Conservation (phyloP, 108 stramenopile genomes). For the Fragilaria radians region DNA sequence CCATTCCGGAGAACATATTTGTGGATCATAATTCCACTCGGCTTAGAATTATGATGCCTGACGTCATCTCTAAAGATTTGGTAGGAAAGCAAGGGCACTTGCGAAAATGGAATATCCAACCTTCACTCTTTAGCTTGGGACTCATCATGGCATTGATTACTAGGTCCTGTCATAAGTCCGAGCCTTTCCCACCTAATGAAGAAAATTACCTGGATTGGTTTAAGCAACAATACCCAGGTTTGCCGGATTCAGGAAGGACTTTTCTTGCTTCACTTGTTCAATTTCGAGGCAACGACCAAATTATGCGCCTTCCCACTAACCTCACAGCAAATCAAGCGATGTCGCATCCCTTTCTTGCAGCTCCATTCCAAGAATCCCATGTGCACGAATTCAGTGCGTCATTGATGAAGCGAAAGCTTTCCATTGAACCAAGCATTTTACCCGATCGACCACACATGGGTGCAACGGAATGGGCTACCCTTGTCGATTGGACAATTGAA, state of each 20-base stretch:
- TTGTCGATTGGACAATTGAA: slow-evolving; percentile 34
- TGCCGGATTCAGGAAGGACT: background rate
- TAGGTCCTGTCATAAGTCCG: background rate
- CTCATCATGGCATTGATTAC: background rate
- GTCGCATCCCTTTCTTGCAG: background rate
- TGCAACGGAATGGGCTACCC: slow-evolving; percentile 1
- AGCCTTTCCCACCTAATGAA: background rate
- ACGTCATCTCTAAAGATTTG: background rate
- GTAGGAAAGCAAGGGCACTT: background rate
- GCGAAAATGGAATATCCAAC: background rate
- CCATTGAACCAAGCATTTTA: background rate
- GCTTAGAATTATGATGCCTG: background rate
- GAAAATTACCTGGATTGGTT: background rate
- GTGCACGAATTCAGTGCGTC: background rate
- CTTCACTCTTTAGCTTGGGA: background rate
- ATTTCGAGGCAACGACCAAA: background rate
- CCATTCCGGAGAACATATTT: background rate
- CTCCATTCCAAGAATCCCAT: background rate
- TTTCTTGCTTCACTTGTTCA: background rate
- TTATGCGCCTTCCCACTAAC: background rate
- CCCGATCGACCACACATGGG: background rate
- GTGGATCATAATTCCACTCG: background rate
- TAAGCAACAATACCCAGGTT: background rate
- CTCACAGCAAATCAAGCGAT: background rate
- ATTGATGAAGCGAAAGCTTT: background rate